phyloP scores from a whole-genome alignment of 1,284 basidiomycete genomes.

The Naganishia albida region DNA sequence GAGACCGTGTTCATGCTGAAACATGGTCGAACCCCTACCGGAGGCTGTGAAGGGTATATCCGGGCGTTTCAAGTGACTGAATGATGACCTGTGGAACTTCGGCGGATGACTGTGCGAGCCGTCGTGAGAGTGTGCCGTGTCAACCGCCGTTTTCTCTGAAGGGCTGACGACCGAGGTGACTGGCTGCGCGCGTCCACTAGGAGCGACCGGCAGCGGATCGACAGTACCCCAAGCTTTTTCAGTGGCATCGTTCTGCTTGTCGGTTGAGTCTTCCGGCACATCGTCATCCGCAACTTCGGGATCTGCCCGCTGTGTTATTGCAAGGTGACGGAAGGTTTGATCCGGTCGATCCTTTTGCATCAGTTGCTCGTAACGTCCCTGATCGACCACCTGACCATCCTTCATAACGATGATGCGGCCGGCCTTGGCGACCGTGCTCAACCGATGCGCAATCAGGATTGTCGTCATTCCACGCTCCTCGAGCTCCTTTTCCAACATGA shows the following conservation, averaged over 20 bases:
- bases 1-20: slow-evolving; percentile 15
- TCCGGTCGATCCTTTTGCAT: slow-evolving; percentile 38
- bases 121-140: background rate
- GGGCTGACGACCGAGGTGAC: slow-evolving; percentile 8
- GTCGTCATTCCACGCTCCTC: slow-evolving; percentile 58
- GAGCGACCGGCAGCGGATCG: background rate
- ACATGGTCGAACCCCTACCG: slow-evolving; percentile 18
- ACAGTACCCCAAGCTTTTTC: background rate
- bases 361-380: slow-evolving; percentile 54
- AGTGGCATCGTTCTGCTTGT: slow-evolving; percentile 8
- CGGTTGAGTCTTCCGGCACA: slow-evolving; percentile 16
- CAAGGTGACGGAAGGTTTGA: slow-evolving; percentile 40
- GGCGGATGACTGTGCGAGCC: slow-evolving; percentile 1
- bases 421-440: slow-evolving; percentile 55
- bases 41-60: slow-evolving; percentile 19
- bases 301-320: slow-evolving; percentile 33
- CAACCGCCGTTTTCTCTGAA: slow-evolving; percentile 13
- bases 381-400: slow-evolving; percentile 49
- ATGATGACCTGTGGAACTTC: slow-evolving; percentile 2
- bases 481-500: slow-evolving; percentile 88
- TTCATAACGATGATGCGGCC: slow-evolving; percentile 50
- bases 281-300: slow-evolving; percentile 11
- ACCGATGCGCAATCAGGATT: slow-evolving; percentile 58
- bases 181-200: slow-evolving; percentile 12
- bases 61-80: slow-evolving; percentile 10